Base-by-base conservation (phyloP, 2,329 filamentous ascomycete species). In the Westerdykella sp. region DNA sequence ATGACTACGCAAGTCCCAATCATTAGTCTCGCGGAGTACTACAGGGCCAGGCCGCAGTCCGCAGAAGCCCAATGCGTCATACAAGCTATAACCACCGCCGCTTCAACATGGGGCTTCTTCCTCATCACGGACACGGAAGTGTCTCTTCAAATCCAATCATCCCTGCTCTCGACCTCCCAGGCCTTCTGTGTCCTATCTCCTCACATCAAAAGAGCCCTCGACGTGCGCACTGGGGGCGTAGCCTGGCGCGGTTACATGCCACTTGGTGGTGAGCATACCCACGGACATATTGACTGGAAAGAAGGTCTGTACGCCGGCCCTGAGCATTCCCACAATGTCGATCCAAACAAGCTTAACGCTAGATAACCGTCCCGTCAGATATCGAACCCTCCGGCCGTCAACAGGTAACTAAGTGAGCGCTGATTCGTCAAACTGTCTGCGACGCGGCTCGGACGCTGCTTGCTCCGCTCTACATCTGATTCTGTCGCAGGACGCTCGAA, bases 31-130 rank as follows among this genome's bases (percentile, higher is more conserved):
- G 37, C 22, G 4, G 16, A 4, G 37, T 39, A 39, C 37, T 39
- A 39, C 23, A 39, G 22, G n/a, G n/a, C n/a, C n/a, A n/a, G n/a
- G n/a, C n/a, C n/a, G n/a, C n/a, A 39, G 9, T 25, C 37, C 6
- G 4, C 16, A 7, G 21, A 39, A 39, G 37, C 16, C 13, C 18
- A 39, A 30, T 4, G 14, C 5, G 15, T 15, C 23, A 28, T 39
- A 6, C 23, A 39, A 39, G 22, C 37, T n/a, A 28, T 39, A 23
- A 4, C 5, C 16, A 28, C 21, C 22, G 37, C 37, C 13, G 37
- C 37, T 6, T 39, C 37, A 25, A 39, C 23, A 39, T 39, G 23
- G 37, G 37, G 37, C 22, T 39, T 39, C 37, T 39, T 39, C 37
- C 11, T 39, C 23, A 12, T 39, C 14, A 39, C 37, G 4, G 23